Base-by-base conservation (phyloP, 176 grass and related monocot species). In the Cenchrus purpureus region DNA sequence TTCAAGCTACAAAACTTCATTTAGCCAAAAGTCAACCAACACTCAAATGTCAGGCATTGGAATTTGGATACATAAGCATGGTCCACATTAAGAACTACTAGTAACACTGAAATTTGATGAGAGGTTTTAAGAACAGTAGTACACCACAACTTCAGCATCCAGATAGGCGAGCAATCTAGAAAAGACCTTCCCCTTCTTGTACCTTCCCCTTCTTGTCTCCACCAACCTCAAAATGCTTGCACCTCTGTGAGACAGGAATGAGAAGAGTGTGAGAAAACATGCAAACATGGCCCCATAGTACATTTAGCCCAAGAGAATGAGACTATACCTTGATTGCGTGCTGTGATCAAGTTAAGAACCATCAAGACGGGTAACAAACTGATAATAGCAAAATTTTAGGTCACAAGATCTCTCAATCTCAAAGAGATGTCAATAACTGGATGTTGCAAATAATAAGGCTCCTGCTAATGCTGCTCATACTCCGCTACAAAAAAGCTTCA, bases 161-260 rank as follows among this genome's bases (percentile, higher is more conserved):
- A 86, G 73, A 87, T 69, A 76, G 74, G 63, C 42, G 57, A 55
- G 1, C 68, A 74, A 68, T 68, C 84, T 92, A 98, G 85, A 98
- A 95, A 51, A 98, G 95, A 11, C 95, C 91, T 98, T 98, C 72
- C 95, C 95, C 90, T 95, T 25, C 25, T 25, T 25, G 25, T 25
- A 25, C 25, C 25, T 25, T 25, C 25, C 25, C 25, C 25, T 25
- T 95, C 91, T 95, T 98, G 87, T 98, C 95, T 87, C 92, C 95
- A 31, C 89, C 92, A 71, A 98, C 95, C 85, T 98, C 95, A 75
- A 98, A 98, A 86, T 98, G 95, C 87, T 98, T 98, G 87, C 95
- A 98, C 74, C 93, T 91, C 95, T 98, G 83, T 48, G 28, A 79
- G 0, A 70, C 0, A 71, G 16, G 0, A 90, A 67, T 31, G 4